phyloP scores from a whole-genome alignment of 1,139 yeast species.

The Taiozyma sp. region DNA sequence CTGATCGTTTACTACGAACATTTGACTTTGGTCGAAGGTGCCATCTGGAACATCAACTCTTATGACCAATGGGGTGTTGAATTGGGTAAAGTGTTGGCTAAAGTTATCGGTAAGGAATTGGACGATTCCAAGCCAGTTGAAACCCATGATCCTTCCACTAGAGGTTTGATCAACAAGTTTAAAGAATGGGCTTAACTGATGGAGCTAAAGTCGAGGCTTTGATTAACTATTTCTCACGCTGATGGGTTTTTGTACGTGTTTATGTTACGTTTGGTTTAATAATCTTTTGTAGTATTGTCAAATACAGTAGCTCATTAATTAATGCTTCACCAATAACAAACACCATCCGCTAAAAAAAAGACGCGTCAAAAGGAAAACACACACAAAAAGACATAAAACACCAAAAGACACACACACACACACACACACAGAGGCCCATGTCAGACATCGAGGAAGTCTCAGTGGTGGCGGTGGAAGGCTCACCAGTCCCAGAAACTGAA shows the following conservation, averaged over 20 bases:
- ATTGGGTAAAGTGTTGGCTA: conserved; percentile 96
- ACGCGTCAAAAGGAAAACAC: neutral
- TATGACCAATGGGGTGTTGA: conserved; percentile 99
- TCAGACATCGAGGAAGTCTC: neutral
- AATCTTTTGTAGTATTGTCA: too few relatives aligned
- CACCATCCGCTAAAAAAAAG: neutral
- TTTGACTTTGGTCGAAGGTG: conserved; percentile 96
- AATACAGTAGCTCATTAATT: neutral
- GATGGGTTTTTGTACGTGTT: neutral
- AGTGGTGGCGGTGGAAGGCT: neutral
- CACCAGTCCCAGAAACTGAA: neutral
- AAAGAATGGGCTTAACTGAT: conserved; percentile 66
- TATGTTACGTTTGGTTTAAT: neutral
- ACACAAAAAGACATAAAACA: neutral
- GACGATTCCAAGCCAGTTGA: conserved; percentile 52
- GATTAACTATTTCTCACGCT: neutral
- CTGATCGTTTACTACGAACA: conserved; percentile 97
- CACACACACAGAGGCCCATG: neutral
- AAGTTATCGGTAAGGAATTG: conserved; percentile 88
- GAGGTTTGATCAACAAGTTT: conserved; percentile 90
- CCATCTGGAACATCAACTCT: conserved; percentile 98
- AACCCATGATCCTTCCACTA: conserved; percentile 87
- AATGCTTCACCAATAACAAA: neutral
- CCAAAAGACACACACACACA: neutral
- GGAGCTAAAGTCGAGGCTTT: neutral